Evolutionary conservation across 2,329 filamentous ascomycete genomes (phyloP), one percentile per base, ranked within the genome.

Genomic region (Penicillium expansum): DNA sequence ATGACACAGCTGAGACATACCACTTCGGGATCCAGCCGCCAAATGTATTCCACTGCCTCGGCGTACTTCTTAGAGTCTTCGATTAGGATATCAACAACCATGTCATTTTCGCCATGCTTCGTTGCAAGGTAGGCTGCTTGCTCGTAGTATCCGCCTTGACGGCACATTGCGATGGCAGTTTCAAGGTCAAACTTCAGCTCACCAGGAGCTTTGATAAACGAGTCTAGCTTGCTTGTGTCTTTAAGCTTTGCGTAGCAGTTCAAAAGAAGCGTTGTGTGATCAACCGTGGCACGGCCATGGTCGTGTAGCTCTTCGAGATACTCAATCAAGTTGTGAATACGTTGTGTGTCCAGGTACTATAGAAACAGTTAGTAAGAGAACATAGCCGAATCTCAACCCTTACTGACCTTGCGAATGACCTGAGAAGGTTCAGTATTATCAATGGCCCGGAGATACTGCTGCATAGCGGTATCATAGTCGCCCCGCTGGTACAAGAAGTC

Each of bases 191-290:
- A 99, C 68, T 95, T 97, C 41, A 97, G 83, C 66, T 97, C 92
- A 2, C 73, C 73, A 0, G 93, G 92, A 29, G 92, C 92, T 71
- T 96, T 96, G 76, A 99, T 99, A 65, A 99, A 99, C 24, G 89
- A 89, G 69, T 99, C 93, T 7, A 99, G 81, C 76, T 99, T 99
- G 55, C 92, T 89, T 5, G 96, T 93, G 71, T 99, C 94, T 73
- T 99, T 99, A 16, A 97, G 79, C 71, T 99, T 99, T 0, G 94
- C 94, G 71, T 99, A 99, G 75, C 94, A 99, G 71, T 99, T 99
- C 42, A 99, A 79, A 0, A 99, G 81, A 11, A 99, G 79, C 0
- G 94, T 99, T 0, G 94, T 99, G 67, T 99, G 94, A 64, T 99
- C 94, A 1, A 92, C 88, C 2, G 93, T 97, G 0, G 94, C 95